phyloP scores from a whole-genome alignment of 768 basidiomycete species.

The Hypholoma sublateritium region DNA sequence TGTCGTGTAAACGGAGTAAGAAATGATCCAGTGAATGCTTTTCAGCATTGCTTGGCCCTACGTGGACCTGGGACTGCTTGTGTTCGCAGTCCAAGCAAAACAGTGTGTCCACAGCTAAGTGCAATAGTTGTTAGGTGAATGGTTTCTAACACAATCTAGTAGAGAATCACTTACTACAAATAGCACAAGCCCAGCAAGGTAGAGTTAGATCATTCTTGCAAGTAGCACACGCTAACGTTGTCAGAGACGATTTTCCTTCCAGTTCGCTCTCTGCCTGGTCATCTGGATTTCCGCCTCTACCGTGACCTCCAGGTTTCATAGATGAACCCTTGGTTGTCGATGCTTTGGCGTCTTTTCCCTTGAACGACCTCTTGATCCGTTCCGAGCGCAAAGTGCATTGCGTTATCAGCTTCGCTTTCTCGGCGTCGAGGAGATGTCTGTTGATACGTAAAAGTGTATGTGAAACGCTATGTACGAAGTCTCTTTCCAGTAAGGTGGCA shows the following conservation, averaged over 20 bases:
- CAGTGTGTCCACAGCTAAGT: background rate
- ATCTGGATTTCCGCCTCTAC: background rate
- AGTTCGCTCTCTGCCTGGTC: background rate
- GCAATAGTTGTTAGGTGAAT: background rate
- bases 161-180: background rate
- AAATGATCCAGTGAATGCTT: background rate
- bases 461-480: conserved; percentile 3
- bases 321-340: background rate
- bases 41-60: background rate
- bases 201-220: background rate
- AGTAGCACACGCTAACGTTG: background rate
- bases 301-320: background rate
- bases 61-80: background rate
- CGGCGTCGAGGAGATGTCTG: background rate
- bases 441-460: conserved; percentile 3
- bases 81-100: background rate
- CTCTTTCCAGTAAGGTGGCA: background rate
- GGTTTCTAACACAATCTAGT: background rate
- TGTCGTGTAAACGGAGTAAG: conserved; percentile 1
- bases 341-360: background rate
- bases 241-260: background rate
- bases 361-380: conserved; percentile 6
- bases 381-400: conserved; percentile 2
- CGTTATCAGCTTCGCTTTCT: background rate
- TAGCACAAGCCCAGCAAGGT: background rate